Percentiles rank a stretch among this genome's conserved stretches.
phyloP scores from a whole-genome alignment of 176 grass and related monocot genomes.

The Chrysopogon serrulatus region DNA sequence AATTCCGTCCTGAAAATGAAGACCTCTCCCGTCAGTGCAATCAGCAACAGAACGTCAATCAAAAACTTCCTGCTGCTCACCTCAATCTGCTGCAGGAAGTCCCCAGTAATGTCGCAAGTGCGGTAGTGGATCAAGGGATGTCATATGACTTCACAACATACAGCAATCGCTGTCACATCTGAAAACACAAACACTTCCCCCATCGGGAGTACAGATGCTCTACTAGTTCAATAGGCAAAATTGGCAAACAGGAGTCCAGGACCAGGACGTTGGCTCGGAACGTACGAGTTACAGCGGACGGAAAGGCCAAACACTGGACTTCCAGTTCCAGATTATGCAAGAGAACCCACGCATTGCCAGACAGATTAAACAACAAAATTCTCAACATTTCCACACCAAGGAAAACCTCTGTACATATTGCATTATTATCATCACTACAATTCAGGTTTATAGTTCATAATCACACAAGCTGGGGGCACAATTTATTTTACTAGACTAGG shows the following conservation, averaged over 20 bases:
- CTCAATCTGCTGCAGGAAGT: background rate
- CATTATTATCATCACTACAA: background rate
- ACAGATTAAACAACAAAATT: background rate
- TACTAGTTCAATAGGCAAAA: background rate
- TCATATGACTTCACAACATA: background rate
- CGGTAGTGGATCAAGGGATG: background rate
- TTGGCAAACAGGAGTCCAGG: background rate
- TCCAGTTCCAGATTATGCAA: background rate
- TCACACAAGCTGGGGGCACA: constrained; percentile 2
- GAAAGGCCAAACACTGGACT: background rate
- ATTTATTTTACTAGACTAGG: background rate
- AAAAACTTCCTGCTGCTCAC: background rate
- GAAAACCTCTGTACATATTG: background rate
- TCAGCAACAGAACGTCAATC: background rate
- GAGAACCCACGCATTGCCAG: background rate
- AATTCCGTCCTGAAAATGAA: background rate
- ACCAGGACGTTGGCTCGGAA: background rate
- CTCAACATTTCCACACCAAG: background rate
- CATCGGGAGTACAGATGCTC: background rate
- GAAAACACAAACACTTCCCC: background rate
- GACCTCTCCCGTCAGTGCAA: background rate
- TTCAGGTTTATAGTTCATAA: background rate
- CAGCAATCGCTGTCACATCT: background rate
- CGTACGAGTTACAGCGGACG: background rate
- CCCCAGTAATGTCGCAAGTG: background rate